These are phyloP conservation scores for Sphagnum magellanicum DNA, from an alignment of 228 moss, liverwort and hornwort species.

Conservation along the genomic window DNA sequence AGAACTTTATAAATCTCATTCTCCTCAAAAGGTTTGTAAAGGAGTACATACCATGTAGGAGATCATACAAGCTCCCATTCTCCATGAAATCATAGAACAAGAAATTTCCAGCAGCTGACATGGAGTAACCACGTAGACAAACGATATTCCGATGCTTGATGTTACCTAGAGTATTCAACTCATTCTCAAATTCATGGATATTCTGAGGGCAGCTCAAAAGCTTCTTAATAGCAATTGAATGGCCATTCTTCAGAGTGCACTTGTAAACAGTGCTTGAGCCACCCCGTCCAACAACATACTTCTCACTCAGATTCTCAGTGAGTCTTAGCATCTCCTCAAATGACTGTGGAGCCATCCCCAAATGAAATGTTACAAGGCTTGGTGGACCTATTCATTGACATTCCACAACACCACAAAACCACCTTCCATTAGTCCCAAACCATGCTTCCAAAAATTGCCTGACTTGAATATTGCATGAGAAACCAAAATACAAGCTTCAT, in stretches of 20 bases:
- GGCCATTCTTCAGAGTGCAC: constrained; percentile 79
- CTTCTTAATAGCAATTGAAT: constrained; percentile 92
- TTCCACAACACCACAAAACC: no score
- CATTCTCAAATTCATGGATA: constrained; percentile 81
- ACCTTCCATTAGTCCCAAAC: no score
- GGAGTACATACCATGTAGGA: constrained; percentile 48
- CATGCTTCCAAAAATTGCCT: no score
- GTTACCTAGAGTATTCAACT: constrained; percentile 76
- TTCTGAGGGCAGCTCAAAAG: constrained; percentile 85
- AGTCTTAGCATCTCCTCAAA: constrained; percentile 85
- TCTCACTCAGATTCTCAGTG: constrained; percentile 85
- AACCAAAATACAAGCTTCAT: no score
- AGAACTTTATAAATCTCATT: no score
- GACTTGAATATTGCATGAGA: no score
- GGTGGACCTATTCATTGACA: constrained; percentile 48
- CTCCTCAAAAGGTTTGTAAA: background rate
- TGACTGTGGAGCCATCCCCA: constrained; percentile 87
- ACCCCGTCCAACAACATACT: constrained; percentile 79
- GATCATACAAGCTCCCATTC: constrained; percentile 82
- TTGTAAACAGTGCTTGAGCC: constrained; percentile 94
- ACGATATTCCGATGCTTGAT: constrained; percentile 89
- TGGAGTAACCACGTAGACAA: constrained; percentile 75
- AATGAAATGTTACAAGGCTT: constrained; percentile 75
- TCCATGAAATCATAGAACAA: constrained; percentile 97
- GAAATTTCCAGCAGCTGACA: constrained; percentile 79